These are phyloP conservation scores for Papilionanthe hybrid DNA, from an alignment of 116 monocot genomes.

Conservation along the genomic window DNA sequence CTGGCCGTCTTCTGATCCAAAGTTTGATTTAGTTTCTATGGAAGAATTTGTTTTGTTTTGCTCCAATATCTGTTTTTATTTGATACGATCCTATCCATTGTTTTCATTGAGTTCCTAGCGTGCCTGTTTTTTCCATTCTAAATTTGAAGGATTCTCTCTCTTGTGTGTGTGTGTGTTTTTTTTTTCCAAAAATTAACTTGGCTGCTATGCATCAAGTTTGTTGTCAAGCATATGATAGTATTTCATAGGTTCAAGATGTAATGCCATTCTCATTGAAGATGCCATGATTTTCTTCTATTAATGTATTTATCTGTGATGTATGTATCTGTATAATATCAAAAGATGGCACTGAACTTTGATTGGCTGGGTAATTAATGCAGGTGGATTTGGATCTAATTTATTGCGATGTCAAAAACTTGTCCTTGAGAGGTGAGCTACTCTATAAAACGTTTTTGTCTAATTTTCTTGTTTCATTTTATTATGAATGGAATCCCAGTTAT, in stretches of 20 bases:
- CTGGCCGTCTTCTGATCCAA: not conserved
- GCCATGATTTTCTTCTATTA: not conserved
- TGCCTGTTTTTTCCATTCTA: not conserved
- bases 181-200: not conserved
- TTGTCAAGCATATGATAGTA: not conserved
- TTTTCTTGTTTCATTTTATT: not conserved
- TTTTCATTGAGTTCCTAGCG: not conserved
- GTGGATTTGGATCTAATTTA: slow-evolving; percentile 67
- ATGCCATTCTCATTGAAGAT: not conserved
- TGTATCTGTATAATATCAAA: not conserved
- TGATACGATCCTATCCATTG: not conserved
- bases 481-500: not conserved
- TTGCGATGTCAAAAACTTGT: slow-evolving; percentile 60
- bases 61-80: not conserved
- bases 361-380: slow-evolving; percentile 36
- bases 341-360: slow-evolving; percentile 1
- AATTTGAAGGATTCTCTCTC: not conserved
- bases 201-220: not conserved
- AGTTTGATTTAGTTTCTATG: not conserved
- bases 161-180: not conserved
- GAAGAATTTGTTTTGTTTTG: slow-evolving; percentile 3
- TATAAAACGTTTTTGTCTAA: not conserved
- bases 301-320: not conserved
- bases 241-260: not conserved
- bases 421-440: slow-evolving; percentile 57